Base-by-base conservation (phyloP, 148 eudicot species). In the Cornus florida region DNA sequence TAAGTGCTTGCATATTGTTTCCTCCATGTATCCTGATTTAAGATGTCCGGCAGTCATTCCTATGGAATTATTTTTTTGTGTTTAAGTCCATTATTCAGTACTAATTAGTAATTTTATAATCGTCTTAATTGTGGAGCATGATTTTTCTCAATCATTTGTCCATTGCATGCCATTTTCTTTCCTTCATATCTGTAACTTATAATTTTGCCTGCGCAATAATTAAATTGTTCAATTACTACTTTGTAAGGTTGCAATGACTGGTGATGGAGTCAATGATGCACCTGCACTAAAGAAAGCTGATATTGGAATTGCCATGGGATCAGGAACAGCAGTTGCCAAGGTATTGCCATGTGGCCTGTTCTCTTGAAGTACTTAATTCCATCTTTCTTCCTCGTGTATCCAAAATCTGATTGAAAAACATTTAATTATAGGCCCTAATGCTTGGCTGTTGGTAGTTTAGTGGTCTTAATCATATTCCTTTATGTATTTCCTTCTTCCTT, bases 281-380 rank as follows among this genome's bases (percentile, higher is more conserved):
- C 99, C 99, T 78, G 99, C 99, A 70, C 78, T 97, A 60, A 97
- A 94, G 88, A 97, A 97, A 87, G 99, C 99, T 31, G 87, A 97
- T 87, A 97, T 97, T 66, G 99, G 99, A 62, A 89, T 97, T 88
- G 94, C 99, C 81, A 97, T 97, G 99, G 99, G 99, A 81, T 94
- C 99, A 43, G 99, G 99, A 80, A 97, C 98, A 39, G 98, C 98
- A 79, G 99, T 97, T 79, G 97, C 99, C 72, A 97, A 97, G 99
- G 99, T 97, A 85, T 67, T 74, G 60, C 62, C 43, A 41, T 14
- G 66, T 72, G 69, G 69, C 71, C 46, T n/a, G 24, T 22, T 17
- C 65, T 72, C 31, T 48, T 12, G 14, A 14, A 66, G 59, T 46
- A 60, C 57, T 62, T 62, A 50, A 53, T 77, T 23, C 57, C 72